These are phyloP conservation scores for Aspergillus ruber DNA, from an alignment of 2,329 filamentous ascomycete genomes.

Conservation along the genomic window DNA sequence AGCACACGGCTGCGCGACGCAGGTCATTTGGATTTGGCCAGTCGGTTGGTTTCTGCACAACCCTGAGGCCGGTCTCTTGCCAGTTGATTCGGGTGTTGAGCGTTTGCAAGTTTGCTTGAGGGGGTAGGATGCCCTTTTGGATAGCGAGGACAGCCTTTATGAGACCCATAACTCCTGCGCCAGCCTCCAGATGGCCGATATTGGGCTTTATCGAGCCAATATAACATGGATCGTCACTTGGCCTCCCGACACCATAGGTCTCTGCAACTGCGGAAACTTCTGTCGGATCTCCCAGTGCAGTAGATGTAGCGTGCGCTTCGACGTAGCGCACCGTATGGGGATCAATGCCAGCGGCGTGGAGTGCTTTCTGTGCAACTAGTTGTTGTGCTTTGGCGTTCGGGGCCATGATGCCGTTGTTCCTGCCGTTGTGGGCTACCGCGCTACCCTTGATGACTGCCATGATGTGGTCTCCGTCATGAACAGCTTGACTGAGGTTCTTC, in stretches of 20 bases:
- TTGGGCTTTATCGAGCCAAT: slow-evolving; percentile 29
- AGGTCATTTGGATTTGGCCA: slow-evolving; percentile 12
- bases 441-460: slow-evolving; percentile 24
- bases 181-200: slow-evolving; percentile 26
- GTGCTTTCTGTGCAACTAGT: slow-evolving; percentile 18
- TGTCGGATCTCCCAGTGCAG: slow-evolving; percentile 16
- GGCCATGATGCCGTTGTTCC: slow-evolving; percentile 31
- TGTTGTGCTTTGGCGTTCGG: slow-evolving; percentile 26
- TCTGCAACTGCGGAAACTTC: slow-evolving; percentile 10
- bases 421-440: slow-evolving; percentile 27
- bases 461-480: slow-evolving; percentile 24
- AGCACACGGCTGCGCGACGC: slow-evolving; percentile 24
- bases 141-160: slow-evolving; percentile 22
- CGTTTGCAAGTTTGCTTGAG: slow-evolving; percentile 29
- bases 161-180: slow-evolving; percentile 19
- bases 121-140: slow-evolving; percentile 16
- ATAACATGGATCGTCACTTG: slow-evolving; percentile 14
- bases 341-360: slow-evolving; percentile 10
- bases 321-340: slow-evolving; percentile 12
- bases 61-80: slow-evolving; percentile 15
- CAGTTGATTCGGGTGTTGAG: slow-evolving; percentile 30
- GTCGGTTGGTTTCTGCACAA: slow-evolving; percentile 15
- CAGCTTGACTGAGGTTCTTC: slow-evolving; percentile 20
- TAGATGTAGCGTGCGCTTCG: slow-evolving; percentile 18
- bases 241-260: slow-evolving; percentile 10